Percentiles rank a stretch among this genome's conserved stretches.
phyloP scores from a whole-genome alignment of 78 protist genomes.

The Dictyostelium capitatum region DNA sequence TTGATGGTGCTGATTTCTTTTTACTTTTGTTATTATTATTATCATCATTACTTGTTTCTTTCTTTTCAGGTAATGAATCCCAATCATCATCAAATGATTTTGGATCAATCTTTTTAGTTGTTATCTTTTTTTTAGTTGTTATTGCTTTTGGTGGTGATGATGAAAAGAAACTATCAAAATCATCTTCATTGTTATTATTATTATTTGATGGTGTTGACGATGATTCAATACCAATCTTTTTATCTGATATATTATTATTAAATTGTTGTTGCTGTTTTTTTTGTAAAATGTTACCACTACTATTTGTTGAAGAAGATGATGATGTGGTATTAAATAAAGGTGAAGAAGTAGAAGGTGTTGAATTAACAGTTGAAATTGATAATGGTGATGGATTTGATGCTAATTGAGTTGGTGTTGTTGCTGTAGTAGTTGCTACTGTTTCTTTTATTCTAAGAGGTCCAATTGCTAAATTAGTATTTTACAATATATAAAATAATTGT shows the following conservation, averaged over 20 bases:
- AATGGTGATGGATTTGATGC: conserved; percentile 30
- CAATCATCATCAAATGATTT: conserved; percentile 76
- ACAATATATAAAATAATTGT: not conserved
- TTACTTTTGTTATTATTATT: not conserved
- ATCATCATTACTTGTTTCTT: not conserved
- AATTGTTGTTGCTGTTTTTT: not conserved
- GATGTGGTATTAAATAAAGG: not conserved
- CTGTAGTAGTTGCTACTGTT: not conserved
- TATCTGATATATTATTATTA: not conserved
- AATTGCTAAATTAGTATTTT: not conserved
- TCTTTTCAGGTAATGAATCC: conserved; percentile 62
- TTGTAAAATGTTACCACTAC: conserved; percentile 2
- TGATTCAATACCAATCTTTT: not conserved
- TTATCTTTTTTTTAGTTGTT: not conserved
- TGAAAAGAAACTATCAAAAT: conserved; percentile 28
- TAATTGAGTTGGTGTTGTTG: conserved; percentile 1
- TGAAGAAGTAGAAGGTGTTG: not conserved
- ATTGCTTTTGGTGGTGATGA: conserved; percentile 15
- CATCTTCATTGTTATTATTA: conserved; percentile 1
- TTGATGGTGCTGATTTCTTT: not conserved
- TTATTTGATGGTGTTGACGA: not conserved
- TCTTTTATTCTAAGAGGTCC: not conserved
- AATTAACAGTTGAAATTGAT: not conserved
- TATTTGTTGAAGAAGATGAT: not conserved
- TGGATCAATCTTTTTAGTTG: conserved; percentile 28